Conservation (phyloP, 139 green algal species). For the Klebsormidium nitens region DNA sequence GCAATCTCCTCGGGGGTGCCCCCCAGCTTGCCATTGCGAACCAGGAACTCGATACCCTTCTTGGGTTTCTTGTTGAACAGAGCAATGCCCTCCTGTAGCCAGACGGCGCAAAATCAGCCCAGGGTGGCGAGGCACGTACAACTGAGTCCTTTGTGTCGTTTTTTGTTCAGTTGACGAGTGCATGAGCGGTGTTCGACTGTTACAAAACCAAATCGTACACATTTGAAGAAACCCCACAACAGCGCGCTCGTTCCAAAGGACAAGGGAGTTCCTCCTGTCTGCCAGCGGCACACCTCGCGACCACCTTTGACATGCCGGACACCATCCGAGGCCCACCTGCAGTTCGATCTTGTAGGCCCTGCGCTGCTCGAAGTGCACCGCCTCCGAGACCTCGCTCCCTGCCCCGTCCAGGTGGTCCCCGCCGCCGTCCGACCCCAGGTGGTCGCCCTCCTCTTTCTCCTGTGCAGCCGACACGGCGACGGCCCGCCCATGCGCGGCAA, state of each 20-base stretch:
- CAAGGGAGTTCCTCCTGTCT: too few relatives aligned
- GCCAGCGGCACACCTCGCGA: too few relatives aligned
- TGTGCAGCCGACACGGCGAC: background rate
- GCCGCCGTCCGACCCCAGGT: background rate
- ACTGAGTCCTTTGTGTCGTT: too few relatives aligned
- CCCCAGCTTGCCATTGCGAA: slow-evolving; percentile 75
- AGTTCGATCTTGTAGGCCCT: slow-evolving; percentile 68
- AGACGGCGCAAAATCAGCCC: too few relatives aligned
- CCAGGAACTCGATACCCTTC: slow-evolving; percentile 81
- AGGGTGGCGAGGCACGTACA: too few relatives aligned
- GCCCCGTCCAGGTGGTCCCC: background rate
- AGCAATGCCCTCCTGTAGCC: slow-evolving; percentile 76
- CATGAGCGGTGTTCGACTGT: too few relatives aligned
- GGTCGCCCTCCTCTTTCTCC: slow-evolving; percentile 7
- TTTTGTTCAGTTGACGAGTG: too few relatives aligned
- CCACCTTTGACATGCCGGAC: too few relatives aligned
- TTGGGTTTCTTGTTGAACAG: slow-evolving; percentile 97
- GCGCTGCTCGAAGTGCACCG: slow-evolving; percentile 53
- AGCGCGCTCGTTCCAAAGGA: too few relatives aligned
- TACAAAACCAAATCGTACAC: too few relatives aligned
- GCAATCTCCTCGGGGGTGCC: slow-evolving; percentile 59
- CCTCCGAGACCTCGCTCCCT: slow-evolving; percentile 28
- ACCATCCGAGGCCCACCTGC: slow-evolving; percentile 17
- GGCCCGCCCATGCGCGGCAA: background rate
- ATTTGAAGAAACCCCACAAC: too few relatives aligned